Conservation (phyloP, 2,329 filamentous ascomycete genomes). For the Aspergillus tamarii region DNA sequence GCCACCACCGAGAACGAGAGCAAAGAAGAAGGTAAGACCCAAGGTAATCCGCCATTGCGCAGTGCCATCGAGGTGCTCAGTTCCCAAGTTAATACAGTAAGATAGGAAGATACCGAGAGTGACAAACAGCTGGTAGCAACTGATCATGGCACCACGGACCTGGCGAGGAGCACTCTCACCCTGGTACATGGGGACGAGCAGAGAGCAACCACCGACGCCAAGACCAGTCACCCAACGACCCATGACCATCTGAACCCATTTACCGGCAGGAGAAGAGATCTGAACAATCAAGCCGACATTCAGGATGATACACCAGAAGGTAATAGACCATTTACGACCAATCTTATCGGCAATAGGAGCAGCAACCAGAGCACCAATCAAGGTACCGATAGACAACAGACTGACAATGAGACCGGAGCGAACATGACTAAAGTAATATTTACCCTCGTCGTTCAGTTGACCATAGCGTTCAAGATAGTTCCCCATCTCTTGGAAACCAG, state of each 20-base stretch:
- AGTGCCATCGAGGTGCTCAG: conserved; percentile 43
- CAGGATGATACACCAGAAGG: conserved; percentile 45
- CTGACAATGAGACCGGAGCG: conserved; percentile 48
- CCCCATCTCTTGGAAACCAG: conserved; percentile 47
- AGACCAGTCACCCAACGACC: conserved; percentile 50
- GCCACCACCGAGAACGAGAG: conserved; percentile 57
- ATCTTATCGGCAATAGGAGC: conserved; percentile 47
- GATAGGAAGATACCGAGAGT: conserved; percentile 52
- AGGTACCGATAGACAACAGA: conserved; percentile 48
- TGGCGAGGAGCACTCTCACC: conserved; percentile 51
- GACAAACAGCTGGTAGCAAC: conserved; percentile 53
- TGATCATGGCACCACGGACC: conserved; percentile 51
- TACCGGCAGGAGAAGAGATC: conserved; percentile 40
- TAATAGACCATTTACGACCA: conserved; percentile 49
- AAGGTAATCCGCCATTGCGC: conserved; percentile 56
- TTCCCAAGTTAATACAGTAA: conserved; percentile 51
- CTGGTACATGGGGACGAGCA: conserved; percentile 52
- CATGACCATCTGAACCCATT: conserved; percentile 48
- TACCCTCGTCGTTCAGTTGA: conserved; percentile 32
- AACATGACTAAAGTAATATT: conserved; percentile 42
- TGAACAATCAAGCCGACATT: conserved; percentile 48
- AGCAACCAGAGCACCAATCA: conserved; percentile 44
- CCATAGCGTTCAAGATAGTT: conserved; percentile 48
- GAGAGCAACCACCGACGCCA: conserved; percentile 48
- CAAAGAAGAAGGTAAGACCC: conserved; percentile 61